A percentile compares a stretch with the other conserved stretches of the same genome.
phyloP scores from a whole-genome alignment of 768 basidiomycete genomes.

The Holtermannia corniformis region DNA sequence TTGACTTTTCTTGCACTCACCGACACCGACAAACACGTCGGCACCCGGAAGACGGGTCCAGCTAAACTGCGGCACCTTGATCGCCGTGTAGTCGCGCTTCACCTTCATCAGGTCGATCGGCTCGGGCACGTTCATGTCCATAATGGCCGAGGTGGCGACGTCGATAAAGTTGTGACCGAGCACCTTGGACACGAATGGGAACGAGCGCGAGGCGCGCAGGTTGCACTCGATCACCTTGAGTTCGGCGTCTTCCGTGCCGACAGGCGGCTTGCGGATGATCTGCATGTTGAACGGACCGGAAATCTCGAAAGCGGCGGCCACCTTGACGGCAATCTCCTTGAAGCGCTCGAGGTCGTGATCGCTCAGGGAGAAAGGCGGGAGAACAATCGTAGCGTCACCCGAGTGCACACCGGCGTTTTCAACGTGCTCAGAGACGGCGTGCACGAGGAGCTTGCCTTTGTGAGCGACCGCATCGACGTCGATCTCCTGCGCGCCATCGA shows the following conservation, averaged over 20 bases:
- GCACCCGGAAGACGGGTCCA: constrained; percentile 95
- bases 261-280: constrained; percentile 72
- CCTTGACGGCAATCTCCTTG: constrained; percentile 89
- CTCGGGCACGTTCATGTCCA: constrained; percentile 70
- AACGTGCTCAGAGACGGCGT: constrained; percentile 95
- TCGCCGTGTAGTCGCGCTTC: constrained; percentile 79
- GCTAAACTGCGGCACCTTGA: constrained; percentile 97
- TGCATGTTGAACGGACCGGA: constrained; percentile 99
- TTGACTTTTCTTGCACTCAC: constrained; percentile 47
- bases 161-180: constrained; percentile 96
- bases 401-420: constrained; percentile 99
- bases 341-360: constrained; percentile 70
- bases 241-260: constrained; percentile 51
- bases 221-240: constrained; percentile 99
- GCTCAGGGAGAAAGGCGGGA: constrained; percentile 79
- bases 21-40: constrained; percentile 92
- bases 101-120: constrained; percentile 86
- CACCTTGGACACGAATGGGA: constrained; percentile 99
- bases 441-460: constrained; percentile 80
- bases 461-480: constrained; percentile 96
- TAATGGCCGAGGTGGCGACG: constrained; percentile 50
- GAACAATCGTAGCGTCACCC: constrained; percentile 92
- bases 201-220: constrained; percentile 90
- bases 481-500: constrained; percentile 93
- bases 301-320: constrained; percentile 87